Base-by-base conservation (phyloP, 2,329 filamentous ascomycete species). In the Cytospora leucostoma region DNA sequence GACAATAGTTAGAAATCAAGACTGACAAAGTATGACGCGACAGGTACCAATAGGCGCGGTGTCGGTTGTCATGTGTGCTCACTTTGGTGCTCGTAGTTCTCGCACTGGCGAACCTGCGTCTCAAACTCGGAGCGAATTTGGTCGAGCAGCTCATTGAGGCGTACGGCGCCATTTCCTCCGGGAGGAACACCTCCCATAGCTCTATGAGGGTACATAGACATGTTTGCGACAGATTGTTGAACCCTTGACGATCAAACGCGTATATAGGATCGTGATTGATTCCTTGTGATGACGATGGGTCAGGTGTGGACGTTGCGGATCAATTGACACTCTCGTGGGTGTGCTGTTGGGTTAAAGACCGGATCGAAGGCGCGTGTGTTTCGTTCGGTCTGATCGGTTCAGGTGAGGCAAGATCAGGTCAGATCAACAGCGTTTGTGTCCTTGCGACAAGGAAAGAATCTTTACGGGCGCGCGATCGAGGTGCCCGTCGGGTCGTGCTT, bases 31-130 rank as follows among this genome's bases (percentile, higher is more conserved):
- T 35, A 21, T 61, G 61, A 35, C 59, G 44, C n/a, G 33, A n/a
- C 15, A 17, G 19, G 34, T 17, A 44, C 40, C 35, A 19, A 37
- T n/a, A 11, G 57, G 32, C 56, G 37, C 53, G 38, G 56, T 50
- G 50, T 35, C 32, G 21, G 37, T 54, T 58, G 51, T 65, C 32
- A 27, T 34, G 56, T 58, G 51, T 65, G 53, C 65, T 83, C 87
- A 97, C 94, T 90, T 76, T 96, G 93, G 75, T 94, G 91, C 75
- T 99, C 94, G 75, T 93, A 96, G 71, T 92, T 91, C 74, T 92
- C 92, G 68, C 88, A 90, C 70, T 91, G 88, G 68, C 91, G 88
- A 70, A 89, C 84, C 76, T 96, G 91, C 66, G 84, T 88, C 69
- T 98, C 94, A 70, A 97, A 98, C 78, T 99, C 95, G 72, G 87